These are phyloP conservation scores for Maudiozyma barnettii DNA, from an alignment of 805 yeast species.

Conservation along the genomic window DNA sequence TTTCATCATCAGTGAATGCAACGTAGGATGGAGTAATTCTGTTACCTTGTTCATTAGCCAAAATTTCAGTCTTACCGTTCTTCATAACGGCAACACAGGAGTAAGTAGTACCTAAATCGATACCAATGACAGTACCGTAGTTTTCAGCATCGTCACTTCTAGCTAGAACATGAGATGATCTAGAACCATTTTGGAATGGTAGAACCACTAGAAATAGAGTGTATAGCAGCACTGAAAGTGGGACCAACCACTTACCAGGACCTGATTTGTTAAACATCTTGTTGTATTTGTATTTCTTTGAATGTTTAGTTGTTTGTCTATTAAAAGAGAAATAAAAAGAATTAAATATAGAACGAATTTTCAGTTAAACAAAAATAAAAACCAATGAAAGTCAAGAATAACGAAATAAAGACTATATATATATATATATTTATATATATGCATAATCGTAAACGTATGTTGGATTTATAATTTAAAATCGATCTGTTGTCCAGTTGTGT, in stretches of 20 bases:
- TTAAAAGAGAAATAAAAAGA: not conserved
- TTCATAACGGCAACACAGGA: constrained; percentile 90
- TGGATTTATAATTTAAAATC: not conserved
- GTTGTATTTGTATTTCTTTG: not conserved
- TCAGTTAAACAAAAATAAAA: too few relatives aligned
- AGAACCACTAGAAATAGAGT: constrained; percentile 24
- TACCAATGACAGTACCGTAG: constrained; percentile 73
- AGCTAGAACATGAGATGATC: constrained; percentile 25
- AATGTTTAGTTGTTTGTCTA: not conserved
- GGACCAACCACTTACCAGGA: constrained; percentile 33
- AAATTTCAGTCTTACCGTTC: constrained; percentile 80
- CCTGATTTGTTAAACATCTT: constrained; percentile 5
- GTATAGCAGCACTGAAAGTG: constrained; percentile 35
- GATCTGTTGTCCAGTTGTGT: too few relatives aligned
- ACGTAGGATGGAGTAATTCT: constrained; percentile 94
- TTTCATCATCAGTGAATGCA: constrained; percentile 84
- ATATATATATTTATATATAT: not conserved
- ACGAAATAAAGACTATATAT: not conserved
- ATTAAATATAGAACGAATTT: not conserved
- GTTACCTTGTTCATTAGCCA: constrained; percentile 95
- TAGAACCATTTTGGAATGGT: constrained; percentile 22
- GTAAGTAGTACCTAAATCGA: constrained; percentile 95
- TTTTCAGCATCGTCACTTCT: constrained; percentile 36
- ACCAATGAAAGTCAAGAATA: not conserved
- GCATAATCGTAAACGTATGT: not conserved